Conservation (phyloP, 805 yeast species). For the Cephaloascus fragrans region DNA sequence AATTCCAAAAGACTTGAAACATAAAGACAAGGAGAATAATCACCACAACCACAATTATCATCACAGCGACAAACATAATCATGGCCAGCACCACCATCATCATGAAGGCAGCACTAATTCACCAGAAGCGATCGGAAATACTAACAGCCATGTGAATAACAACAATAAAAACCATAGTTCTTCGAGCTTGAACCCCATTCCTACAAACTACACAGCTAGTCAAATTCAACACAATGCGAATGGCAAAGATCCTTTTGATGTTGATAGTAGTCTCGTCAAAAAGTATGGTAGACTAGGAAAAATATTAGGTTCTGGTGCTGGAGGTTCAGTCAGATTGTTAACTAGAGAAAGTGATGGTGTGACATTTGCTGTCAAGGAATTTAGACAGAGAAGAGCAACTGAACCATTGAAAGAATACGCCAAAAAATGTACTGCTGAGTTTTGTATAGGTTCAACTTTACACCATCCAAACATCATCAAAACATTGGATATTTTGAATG, state of each 20-base stretch:
- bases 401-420: constrained; percentile 71
- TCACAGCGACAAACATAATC: too few species aligned
- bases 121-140: too few species aligned
- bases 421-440: constrained; percentile 83
- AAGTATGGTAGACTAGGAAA: constrained; percentile 71
- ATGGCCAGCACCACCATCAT: too few species aligned
- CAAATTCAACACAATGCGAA: neutral
- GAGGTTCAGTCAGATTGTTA: constrained; percentile 73
- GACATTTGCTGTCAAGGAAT: constrained; percentile 78
- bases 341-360: constrained; percentile 59
- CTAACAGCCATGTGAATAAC: too few species aligned
- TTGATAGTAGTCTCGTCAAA: constrained; percentile 6
- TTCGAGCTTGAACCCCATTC: neutral
- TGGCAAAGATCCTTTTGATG: constrained; percentile 14
- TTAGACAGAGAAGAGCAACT: constrained; percentile 59
- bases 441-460: constrained; percentile 74
- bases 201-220: neutral
- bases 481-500: constrained; percentile 65
- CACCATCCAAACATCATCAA: constrained; percentile 76
- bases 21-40: neutral
- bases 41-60: neutral
- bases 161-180: neutral
- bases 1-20: neutral
- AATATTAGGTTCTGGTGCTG: constrained; percentile 78
- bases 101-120: too few species aligned